Conservation (phyloP, 176 grass and related monocot genomes). For the Triticum timopheevii region DNA sequence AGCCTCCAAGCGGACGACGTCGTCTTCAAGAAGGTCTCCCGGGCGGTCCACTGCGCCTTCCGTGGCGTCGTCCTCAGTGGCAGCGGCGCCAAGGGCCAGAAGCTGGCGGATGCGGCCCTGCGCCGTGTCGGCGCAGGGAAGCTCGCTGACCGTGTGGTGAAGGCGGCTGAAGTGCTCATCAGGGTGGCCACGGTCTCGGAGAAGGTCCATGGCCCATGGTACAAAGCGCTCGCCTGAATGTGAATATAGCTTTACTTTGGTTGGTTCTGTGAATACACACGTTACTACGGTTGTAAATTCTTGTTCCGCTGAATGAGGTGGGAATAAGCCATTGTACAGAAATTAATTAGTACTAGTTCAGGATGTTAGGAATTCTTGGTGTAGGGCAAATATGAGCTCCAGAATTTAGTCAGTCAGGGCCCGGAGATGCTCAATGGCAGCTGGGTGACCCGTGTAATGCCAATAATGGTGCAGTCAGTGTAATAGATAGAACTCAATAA, state of each 20-base stretch:
- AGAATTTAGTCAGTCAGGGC: constrained; percentile 35
- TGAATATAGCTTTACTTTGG: constrained; percentile 18
- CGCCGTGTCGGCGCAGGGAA: constrained; percentile 46
- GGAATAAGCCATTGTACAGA: constrained; percentile 37
- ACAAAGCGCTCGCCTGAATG: constrained; percentile 51
- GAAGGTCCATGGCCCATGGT: constrained; percentile 80
- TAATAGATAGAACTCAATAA: background rate
- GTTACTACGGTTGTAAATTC: constrained; percentile 26
- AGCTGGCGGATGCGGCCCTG: constrained; percentile 54
- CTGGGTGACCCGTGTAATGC: background rate
- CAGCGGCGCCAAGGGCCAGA: constrained; percentile 51
- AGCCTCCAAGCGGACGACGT: constrained; percentile 65
- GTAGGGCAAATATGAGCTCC: constrained; percentile 36
- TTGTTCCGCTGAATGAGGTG: constrained; percentile 16
- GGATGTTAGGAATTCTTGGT: constrained; percentile 20
- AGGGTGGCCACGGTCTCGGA: constrained; percentile 51
- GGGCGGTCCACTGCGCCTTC: constrained; percentile 52
- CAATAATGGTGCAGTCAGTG: background rate
- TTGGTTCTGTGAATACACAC: constrained; percentile 39
- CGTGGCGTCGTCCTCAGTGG: constrained; percentile 54
- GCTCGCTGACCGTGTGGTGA: constrained; percentile 48
- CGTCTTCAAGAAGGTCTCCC: constrained; percentile 74
- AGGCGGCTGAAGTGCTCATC: constrained; percentile 44
- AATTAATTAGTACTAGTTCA: constrained; percentile 26
- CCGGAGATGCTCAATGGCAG: constrained; percentile 12